These are phyloP conservation scores for Cercis canadensis DNA, from an alignment of 306 rosid genomes.

Conservation along the genomic window DNA sequence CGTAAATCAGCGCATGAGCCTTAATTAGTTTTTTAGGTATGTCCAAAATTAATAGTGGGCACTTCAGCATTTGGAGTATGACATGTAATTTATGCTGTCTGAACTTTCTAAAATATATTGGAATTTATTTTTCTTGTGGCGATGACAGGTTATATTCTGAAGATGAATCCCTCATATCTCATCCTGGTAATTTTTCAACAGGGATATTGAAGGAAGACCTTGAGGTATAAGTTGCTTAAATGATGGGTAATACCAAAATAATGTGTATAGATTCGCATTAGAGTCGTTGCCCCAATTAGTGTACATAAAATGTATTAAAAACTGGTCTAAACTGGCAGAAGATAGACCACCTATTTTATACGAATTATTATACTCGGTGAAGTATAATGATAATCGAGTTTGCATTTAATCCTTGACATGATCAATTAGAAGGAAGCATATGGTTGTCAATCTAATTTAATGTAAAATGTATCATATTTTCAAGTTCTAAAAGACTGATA, in stretches of 20 bases:
- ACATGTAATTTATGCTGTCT: constrained; percentile 9
- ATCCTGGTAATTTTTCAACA: constrained; percentile 45
- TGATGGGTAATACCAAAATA: constrained; percentile 35
- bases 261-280: constrained; percentile 53
- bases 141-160: constrained; percentile 42
- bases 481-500: too few species aligned
- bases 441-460: neutral
- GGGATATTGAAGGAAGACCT: constrained; percentile 29
- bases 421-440: constrained; percentile 38
- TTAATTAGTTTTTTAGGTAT: constrained; percentile 49
- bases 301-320: constrained; percentile 43
- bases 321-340: constrained; percentile 22
- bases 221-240: constrained; percentile 32
- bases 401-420: constrained; percentile 36
- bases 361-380: constrained; percentile 13
- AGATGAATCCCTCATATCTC: constrained; percentile 41
- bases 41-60: constrained; percentile 15
- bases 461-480: too few species aligned
- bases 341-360: constrained; percentile 14
- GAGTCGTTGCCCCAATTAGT: constrained; percentile 37
- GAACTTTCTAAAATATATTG: constrained; percentile 32
- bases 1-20: constrained; percentile 66
- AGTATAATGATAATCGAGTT: neutral
- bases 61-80: constrained; percentile 15
- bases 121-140: constrained; percentile 26